Evolutionary conservation across 2,329 filamentous ascomycete species (phyloP).

Genomic region (Paecilomyces sp.): DNA sequence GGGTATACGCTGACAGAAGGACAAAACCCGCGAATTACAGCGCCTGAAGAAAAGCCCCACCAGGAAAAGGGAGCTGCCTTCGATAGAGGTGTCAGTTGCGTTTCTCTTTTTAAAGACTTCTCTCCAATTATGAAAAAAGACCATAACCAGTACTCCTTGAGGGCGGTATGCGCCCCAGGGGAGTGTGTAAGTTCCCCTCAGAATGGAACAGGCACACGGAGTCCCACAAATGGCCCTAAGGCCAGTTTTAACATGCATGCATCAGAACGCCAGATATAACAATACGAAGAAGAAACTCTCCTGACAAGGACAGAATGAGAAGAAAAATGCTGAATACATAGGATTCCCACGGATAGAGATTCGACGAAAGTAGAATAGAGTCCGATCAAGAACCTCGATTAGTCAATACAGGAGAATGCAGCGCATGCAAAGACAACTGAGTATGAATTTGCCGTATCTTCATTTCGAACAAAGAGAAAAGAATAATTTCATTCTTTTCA

Average conservation of each 20-base stretch:
- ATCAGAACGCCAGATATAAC: conserved; percentile 25
- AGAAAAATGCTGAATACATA: conserved; percentile 2
- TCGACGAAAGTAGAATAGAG: conserved; percentile 3
- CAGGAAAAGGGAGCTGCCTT: background rate
- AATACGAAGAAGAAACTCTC: conserved; percentile 9
- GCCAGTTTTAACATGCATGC: conserved; percentile 24
- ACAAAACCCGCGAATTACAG: background rate
- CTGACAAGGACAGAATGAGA: conserved; percentile 11
- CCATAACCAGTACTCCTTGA: conserved; percentile 5
- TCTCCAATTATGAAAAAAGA: background rate
- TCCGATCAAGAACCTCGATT: background rate
- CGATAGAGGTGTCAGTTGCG: background rate
- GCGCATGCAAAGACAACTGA: conserved; percentile 19
- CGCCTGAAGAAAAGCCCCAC: background rate
- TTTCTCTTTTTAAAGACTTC: background rate
- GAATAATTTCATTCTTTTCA: conserved; percentile 23
- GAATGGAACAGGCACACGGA: background rate
- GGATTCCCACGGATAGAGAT: conserved; percentile 6
- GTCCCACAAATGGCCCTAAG: conserved; percentile 9
- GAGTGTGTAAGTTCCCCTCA: background rate
- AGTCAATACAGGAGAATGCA: conserved; percentile 10
- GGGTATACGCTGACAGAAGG: background rate
- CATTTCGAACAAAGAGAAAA: conserved; percentile 26
- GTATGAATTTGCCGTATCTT: conserved; percentile 25
- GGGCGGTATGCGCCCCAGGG: conserved; percentile 3